phyloP scores from a whole-genome alignment of 2,329 filamentous ascomycete species.

The Fusarium sp. region DNA sequence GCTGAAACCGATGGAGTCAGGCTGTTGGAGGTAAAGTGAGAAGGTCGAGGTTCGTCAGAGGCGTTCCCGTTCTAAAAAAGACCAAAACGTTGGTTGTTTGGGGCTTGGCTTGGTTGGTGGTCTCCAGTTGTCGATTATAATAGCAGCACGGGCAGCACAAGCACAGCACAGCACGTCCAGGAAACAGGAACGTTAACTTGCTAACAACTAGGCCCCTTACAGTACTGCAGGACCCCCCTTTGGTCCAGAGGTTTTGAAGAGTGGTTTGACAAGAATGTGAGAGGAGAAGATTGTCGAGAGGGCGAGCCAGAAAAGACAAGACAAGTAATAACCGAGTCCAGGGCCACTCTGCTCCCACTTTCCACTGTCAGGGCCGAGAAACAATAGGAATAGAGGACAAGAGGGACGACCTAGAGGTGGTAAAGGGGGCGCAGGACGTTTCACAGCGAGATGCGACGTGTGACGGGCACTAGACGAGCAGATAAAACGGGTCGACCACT shows the following conservation, averaged over 20 bases:
- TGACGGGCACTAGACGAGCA: constrained; percentile 42
- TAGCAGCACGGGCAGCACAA: background rate
- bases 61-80: constrained; percentile 24
- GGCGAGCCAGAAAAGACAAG: constrained; percentile 10
- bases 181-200: background rate
- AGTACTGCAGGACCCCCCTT: constrained; percentile 11
- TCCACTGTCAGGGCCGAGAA: too few species aligned
- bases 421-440: constrained; percentile 48
- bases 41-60: constrained; percentile 32
- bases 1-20: constrained; percentile 29
- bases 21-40: constrained; percentile 28
- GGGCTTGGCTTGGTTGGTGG: constrained; percentile 3
- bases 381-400: too few species aligned
- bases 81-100: constrained; percentile 33
- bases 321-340: constrained; percentile 3
- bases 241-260: constrained; percentile 16
- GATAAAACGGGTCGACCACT: constrained; percentile 34
- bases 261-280: constrained; percentile 26
- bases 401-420: constrained; percentile 15
- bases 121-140: background rate
- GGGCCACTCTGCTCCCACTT: constrained; percentile 5
- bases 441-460: constrained; percentile 46
- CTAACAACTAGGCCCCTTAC: background rate
- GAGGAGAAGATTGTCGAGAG: constrained; percentile 3
- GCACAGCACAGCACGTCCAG: background rate